A percentile compares a stretch with the other conserved stretches of the same genome.
These are phyloP conservation scores for Eucalyptus curtisii DNA, from an alignment of 345 rosid genomes.

Conservation along the genomic window DNA sequence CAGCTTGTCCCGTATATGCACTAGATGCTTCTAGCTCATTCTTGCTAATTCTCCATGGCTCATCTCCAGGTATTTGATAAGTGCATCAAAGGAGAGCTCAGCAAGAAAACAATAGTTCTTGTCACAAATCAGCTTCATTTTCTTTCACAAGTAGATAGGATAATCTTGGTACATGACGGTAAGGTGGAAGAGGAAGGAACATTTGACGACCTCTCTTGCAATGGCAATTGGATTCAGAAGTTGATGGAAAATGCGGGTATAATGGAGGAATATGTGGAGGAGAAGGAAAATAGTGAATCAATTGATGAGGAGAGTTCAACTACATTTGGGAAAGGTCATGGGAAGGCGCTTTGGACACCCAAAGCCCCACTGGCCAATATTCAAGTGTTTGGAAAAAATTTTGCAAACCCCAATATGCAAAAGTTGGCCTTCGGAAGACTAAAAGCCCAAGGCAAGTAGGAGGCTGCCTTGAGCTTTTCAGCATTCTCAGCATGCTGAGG, in stretches of 20 bases:
- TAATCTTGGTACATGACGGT: conserved; percentile 88
- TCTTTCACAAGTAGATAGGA: conserved; percentile 92
- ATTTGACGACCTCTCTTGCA: conserved; percentile 69
- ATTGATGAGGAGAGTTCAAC: conserved; percentile 20
- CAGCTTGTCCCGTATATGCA: neutral
- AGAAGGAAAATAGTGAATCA: conserved; percentile 37
- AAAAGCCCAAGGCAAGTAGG: too few species aligned
- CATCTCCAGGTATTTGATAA: conserved; percentile 77
- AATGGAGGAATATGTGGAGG: conserved; percentile 90
- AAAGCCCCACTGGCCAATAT: too few species aligned
- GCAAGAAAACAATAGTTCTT: conserved; percentile 83
- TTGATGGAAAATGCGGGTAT: conserved; percentile 99
- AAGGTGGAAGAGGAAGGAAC: conserved; percentile 91
- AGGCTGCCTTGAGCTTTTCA: too few species aligned
- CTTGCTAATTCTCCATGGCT: neutral
- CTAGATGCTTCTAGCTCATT: neutral
- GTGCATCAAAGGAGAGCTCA: conserved; percentile 77
- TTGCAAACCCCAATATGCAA: too few species aligned
- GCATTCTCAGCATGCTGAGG: too few species aligned
- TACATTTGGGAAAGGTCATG: too few species aligned
- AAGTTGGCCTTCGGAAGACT: too few species aligned
- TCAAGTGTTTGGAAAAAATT: too few species aligned
- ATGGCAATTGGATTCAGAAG: conserved; percentile 66
- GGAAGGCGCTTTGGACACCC: too few species aligned
- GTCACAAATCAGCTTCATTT: conserved; percentile 99